phyloP scores from a whole-genome alignment of 306 rosid species.

The Pterocarpus santalinus region DNA sequence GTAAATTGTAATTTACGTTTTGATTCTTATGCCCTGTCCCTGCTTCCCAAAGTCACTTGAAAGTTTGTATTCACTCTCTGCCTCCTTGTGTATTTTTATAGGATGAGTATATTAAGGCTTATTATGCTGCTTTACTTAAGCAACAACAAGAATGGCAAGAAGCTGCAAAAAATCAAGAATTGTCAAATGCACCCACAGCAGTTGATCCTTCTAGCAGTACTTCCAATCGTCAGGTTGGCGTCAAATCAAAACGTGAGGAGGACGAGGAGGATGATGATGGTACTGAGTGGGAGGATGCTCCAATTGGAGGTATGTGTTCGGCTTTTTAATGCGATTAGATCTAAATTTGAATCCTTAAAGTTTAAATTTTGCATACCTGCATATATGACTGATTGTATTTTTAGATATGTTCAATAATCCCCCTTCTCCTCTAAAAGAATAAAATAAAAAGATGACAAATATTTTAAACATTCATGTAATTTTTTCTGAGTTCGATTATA shows the following conservation, averaged over 20 bases:
- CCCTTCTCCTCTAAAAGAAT: too few species aligned
- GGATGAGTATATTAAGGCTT: constrained; percentile 83
- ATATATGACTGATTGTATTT: neutral
- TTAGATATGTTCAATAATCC: neutral
- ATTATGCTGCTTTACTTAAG: constrained; percentile 73
- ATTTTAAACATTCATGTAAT: neutral
- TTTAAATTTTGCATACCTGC: constrained; percentile 46
- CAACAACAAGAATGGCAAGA: constrained; percentile 65
- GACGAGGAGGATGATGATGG: constrained; percentile 62
- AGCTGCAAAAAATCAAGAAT: constrained; percentile 54
- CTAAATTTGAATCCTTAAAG: constrained; percentile 7
- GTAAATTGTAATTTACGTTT: constrained; percentile 23
- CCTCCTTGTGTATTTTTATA: constrained; percentile 38
- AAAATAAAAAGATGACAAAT: neutral
- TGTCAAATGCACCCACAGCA: constrained; percentile 40
- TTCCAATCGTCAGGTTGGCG: constrained; percentile 70
- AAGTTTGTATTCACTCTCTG: neutral
- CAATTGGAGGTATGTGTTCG: constrained; percentile 60
- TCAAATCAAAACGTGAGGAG: constrained; percentile 70
- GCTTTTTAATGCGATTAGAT: neutral
- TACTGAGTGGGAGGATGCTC: constrained; percentile 81
- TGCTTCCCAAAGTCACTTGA: neutral
- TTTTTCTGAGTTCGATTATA: neutral
- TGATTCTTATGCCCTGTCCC: neutral
- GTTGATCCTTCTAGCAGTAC: constrained; percentile 45